Evolutionary conservation across 768 basidiomycete genomes (phyloP), one percentile per base, ranked within the genome.

Genomic region (Strobilomyces confusus): DNA sequence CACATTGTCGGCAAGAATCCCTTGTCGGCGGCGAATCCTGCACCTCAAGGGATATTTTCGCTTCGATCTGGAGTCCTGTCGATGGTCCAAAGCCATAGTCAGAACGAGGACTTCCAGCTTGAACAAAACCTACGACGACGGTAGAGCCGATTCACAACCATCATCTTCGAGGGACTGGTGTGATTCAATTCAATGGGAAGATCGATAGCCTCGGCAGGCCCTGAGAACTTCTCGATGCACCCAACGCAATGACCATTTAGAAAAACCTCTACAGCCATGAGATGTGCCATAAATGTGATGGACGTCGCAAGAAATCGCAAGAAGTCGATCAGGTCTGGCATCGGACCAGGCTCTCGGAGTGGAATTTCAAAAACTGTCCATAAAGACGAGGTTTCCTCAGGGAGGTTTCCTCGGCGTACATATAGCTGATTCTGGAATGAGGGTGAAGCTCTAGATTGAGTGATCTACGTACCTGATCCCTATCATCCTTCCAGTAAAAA

Each of bases 281-380:
- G 77, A 56, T 83, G 77, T 3, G 78, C 73, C 87, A 95, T 97
- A 72, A 98, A 98, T 0, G 92, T 92, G 46, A 98, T 84, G 1
- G 89, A 90, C 6, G 92, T 92, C 23, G 86, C 78, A 20, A 98
- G 77, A 68, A 98, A 97, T 19, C 89, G 82, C n/a, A 87, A 82
- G 56, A 98, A 84, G 57, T 95, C 91, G 87, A 6, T 86, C 77
- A 25, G 80, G 75, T 1, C n/a, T n/a, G 90, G 91, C 46, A 94
- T 84, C 0, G 89, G 80, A 2, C 76, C 72, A 2, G 84, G 80
- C 61, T 94, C 87, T 38, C 95, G 80, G 1, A 95, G 77, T 5
- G 77, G 75, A 86, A 98, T 90, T 52, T 87, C 80, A 68, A 98
- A 95, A 0, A 84, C 79, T 3, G 94, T 93, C 89, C 92, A 95